Percentiles rank a stretch among this genome's conserved stretches.
Evolutionary conservation across 139 green algal genomes (phyloP).

Genomic region (Desmodesmus armatus): DNA sequence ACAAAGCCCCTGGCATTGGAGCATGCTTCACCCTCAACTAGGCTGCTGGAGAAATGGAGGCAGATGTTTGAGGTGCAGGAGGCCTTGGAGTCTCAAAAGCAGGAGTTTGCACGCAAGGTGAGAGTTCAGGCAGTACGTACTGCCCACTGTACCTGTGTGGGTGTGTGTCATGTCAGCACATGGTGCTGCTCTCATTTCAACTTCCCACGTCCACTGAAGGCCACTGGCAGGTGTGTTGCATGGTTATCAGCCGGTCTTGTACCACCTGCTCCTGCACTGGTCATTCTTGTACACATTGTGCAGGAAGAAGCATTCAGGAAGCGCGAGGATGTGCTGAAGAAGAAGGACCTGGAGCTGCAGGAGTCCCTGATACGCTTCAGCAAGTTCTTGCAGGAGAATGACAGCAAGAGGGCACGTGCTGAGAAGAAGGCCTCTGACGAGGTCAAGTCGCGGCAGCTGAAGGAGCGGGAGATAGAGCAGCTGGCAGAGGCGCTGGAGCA

Average conservation of each 20-base stretch:
- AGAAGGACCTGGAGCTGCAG: constrained; percentile 92
- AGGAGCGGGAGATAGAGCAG: constrained; percentile 86
- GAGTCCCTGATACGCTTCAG: constrained; percentile 93
- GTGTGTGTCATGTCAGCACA: no score
- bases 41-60: constrained; percentile 91
- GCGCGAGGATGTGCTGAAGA: constrained; percentile 89
- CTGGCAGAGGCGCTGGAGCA: constrained; percentile 77
- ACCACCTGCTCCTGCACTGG: background rate
- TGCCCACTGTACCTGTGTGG: no score
- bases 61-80: constrained; percentile 97
- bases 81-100: constrained; percentile 86
- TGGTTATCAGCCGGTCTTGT: no score
- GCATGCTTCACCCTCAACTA: constrained; percentile 89
- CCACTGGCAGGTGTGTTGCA: no score
- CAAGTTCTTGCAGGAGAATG: constrained; percentile 94
- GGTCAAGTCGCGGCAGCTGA: constrained; percentile 74
- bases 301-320: constrained; percentile 89
- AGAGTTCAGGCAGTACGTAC: no score
- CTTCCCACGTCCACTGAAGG: no score
- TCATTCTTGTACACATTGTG: background rate
- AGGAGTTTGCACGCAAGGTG: constrained; percentile 82
- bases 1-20: constrained; percentile 81
- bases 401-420: constrained; percentile 86
- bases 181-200: no score
- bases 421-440: constrained; percentile 90